Evolutionary conservation across 495 filamentous ascomycete species (phyloP), one percentile per base, ranked within the genome.

Genomic region (Penicillium paradoxum): DNA sequence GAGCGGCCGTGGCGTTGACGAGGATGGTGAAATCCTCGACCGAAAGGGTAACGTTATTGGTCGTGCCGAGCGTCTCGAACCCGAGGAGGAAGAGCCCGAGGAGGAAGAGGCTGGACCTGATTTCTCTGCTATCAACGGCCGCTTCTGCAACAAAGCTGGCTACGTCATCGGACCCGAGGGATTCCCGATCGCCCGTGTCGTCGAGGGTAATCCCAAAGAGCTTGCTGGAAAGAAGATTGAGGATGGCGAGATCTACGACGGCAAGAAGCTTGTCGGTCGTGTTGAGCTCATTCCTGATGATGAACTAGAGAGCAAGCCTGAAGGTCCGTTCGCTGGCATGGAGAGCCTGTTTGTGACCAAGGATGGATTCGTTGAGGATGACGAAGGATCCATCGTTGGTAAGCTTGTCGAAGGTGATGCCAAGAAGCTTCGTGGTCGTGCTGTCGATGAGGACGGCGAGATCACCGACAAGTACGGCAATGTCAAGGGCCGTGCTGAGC

Each of bases 371-470:
- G 82, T 95, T 30, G 75, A 83, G 40, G 83, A 83, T 58, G 82
- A 86, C 32, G 72, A 82, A 34, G 89, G 82, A 21, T 78, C 86
- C 51, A 72, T 82, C 44, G 81, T 95, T 42, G 90, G 90, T 22
- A 73, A 81, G 49, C 74, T 95, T 21, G 71, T 86, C n/a, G 83
- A 90, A 50, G 90, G 90, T 33, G 88, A 95, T 49, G 53, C 83
- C 14, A 86, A 86, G 72, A 79, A 79, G 45, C 80, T 95, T 10
- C 74, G 85, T 36, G 89, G 89, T n/a, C 84, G 86, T 56, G 67
- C 74, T 15, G 88, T 93, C 38, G 90, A 93, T 59, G 77, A 86
- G 32, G 90, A 95, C 61, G 90, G 90, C 10, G 89, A 93, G 52
- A 87, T 95, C 54, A 71, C 90, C 30, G 90, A 92, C 65, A 84